Base-by-base conservation (phyloP, 2,329 filamentous ascomycete genomes). In the Stagonosporopsis vannaccii region DNA sequence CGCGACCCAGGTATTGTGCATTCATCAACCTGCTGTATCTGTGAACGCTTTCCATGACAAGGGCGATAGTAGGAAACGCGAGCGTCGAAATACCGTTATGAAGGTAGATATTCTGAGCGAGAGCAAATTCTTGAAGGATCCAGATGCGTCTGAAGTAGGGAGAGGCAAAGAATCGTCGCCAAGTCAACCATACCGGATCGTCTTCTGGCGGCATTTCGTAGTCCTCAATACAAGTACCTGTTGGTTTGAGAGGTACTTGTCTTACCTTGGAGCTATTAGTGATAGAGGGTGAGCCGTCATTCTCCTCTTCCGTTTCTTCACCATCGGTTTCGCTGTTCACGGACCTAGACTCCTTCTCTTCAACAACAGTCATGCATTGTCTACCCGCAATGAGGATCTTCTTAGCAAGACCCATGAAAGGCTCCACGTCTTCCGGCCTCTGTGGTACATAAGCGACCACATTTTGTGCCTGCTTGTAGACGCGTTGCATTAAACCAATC, bases 101-200 rank as follows among this genome's bases (percentile, higher is more conserved):
- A 6, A 44, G 3, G 11, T 44, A 33, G 3, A 44, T 11, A 30
- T 22, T 17, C 7, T 33, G 22, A 12, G 26, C 41, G n/a, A 44
- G 41, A n/a, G 26, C 20, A 17, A 19, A 44, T 19, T 44, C 41
- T 13, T 44, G 41, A n/a, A 44, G 28, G 9, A 44, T 44, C 41
- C 41, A 44, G 2, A 44, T 44, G 2, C 41, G 26, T 23, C 17
- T 17, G 17, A 44, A 44, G 28, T 44, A 44, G 7, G 41, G 41
- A n/a, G 41, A 44, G 6, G 41, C 41, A 33, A 44, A 44, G 12
- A 44, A 44, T 8, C 41, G 41, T n/a, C 41, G 25, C 41, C 41
- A 44, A 17, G n/a, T 15, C 1, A 19, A 15, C 41, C 41, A 44
- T 15, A 20, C 12, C 1, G 41, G 17, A 23, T 44, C 41, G 7